Conservation (phyloP, 1,284 basidiomycete species). For the Heterobasidion occidentale region DNA sequence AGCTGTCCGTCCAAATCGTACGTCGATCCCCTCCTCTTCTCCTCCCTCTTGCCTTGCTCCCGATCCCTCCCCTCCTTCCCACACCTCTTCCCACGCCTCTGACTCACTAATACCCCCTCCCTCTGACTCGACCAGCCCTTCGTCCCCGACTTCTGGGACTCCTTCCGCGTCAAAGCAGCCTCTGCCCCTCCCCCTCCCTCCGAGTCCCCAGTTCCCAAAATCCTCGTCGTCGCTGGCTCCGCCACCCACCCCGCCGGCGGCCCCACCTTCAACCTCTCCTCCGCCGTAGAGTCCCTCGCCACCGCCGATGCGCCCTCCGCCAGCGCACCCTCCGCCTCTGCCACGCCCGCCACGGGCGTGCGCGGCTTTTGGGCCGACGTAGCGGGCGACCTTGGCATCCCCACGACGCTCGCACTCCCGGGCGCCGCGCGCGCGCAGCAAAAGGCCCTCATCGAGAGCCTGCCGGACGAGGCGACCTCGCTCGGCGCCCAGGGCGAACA, state of each 20-base stretch:
- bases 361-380: constrained; percentile 25
- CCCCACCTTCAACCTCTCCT: constrained; percentile 47
- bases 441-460: constrained; percentile 11
- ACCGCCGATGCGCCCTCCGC: constrained; percentile 7
- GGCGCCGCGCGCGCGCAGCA: background rate
- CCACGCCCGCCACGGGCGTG: constrained; percentile 5
- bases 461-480: constrained; percentile 17
- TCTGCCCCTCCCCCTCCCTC: background rate
- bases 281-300: background rate
- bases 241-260: constrained; percentile 58
- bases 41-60: background rate
- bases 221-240: constrained; percentile 65
- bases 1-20: constrained; percentile 51
- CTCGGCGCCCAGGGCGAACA: constrained; percentile 21
- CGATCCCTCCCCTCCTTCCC: background rate
- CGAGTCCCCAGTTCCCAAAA: constrained; percentile 44
- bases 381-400: constrained; percentile 28
- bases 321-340: constrained; percentile 7
- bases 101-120: constrained; percentile 4
- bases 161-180: constrained; percentile 31
- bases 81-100: background rate
- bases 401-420: constrained; percentile 21
- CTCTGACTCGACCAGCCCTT: constrained; percentile 43
- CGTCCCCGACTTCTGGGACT: constrained; percentile 68
- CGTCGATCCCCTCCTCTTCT: constrained; percentile 19